These are phyloP conservation scores for Heliosperma pusillum DNA, from an alignment of 148 eudicot species.

Conservation along the genomic window DNA sequence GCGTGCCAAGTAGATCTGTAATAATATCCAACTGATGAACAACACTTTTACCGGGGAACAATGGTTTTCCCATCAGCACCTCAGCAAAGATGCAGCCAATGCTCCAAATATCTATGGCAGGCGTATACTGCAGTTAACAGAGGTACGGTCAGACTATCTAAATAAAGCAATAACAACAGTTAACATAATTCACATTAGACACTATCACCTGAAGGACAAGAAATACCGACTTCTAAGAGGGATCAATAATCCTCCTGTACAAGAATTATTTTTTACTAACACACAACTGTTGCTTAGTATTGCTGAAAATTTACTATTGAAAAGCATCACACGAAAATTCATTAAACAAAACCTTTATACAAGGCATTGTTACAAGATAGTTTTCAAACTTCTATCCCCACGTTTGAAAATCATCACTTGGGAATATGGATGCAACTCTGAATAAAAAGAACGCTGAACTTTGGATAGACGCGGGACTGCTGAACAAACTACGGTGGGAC, in stretches of 20 bases:
- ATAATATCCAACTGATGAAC: constrained; percentile 91
- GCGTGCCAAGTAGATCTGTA: constrained; percentile 93
- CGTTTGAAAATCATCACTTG: not conserved
- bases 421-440: not conserved
- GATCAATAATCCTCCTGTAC: constrained; percentile 67
- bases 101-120: constrained; percentile 96
- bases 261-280: constrained; percentile 68
- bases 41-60: constrained; percentile 94
- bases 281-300: constrained; percentile 37
- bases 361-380: no score
- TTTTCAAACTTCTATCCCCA: no score
- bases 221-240: constrained; percentile 66
- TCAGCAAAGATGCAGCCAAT: constrained; percentile 95
- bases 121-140: constrained; percentile 71
- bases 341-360: not conserved
- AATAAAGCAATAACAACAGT: constrained; percentile 21
- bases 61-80: constrained; percentile 78
- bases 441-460: not conserved
- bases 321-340: not conserved
- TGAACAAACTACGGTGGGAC: not conserved
- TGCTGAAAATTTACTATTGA: not conserved
- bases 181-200: constrained; percentile 29
- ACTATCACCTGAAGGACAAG: constrained; percentile 58
- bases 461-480: not conserved
- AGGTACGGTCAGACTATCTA: constrained; percentile 13